Evolutionary conservation across 2,329 filamentous ascomycete species (phyloP), one percentile per base, ranked within the genome.

Genomic region (Aspergillus hiratsukae): DNA sequence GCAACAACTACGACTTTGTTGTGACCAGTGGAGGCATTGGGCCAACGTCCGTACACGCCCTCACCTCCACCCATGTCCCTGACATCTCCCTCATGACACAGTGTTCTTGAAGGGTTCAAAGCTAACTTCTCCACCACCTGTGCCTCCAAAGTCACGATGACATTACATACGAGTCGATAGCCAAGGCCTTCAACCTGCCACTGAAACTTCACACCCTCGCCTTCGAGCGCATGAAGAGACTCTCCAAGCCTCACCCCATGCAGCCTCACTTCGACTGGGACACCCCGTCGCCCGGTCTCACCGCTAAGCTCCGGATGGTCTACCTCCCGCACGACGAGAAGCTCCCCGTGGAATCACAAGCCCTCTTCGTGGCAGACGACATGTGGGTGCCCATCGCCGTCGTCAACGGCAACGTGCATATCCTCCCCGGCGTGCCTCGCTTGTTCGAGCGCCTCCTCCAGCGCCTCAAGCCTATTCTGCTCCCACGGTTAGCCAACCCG

Each of bases 21-120:
- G 90, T 97, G 4, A 97, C 94, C 6, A 94, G 89, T 66, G 93
- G 94, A 63, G 93, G 94, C 29, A 97, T 99, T 69, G 93, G 93
- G 10, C 94, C 94, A 62, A 97, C 93, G 89, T 93, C 77, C 78
- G 87, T 74, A 56, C 61, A 55, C 31, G 31, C 37, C 40, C 52
- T 56, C 28, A 17, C 52, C 46, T 48, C 28, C 25, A 21, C 11
- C 28, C 25, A 21, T 9, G n/a, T 27, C 40, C 28, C 27, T 19
- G 17, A 49, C 56, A 43, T 17, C 11, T 31, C 11, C 10, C 4
- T 31, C 37, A 5, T 51, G 23, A 23, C 23, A 23, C 23, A 29
- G 11, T 29, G 37, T 21, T 10, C 10, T 9, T 35, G 27, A 31
- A 37, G 50, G 29, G 19, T 40, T 40, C 23, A 23, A 41, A 43